A percentile compares a stretch with the other conserved stretches of the same genome.
phyloP scores from a whole-genome alignment of 2,329 filamentous ascomycete genomes.

The Cucurbitaria berberidis region DNA sequence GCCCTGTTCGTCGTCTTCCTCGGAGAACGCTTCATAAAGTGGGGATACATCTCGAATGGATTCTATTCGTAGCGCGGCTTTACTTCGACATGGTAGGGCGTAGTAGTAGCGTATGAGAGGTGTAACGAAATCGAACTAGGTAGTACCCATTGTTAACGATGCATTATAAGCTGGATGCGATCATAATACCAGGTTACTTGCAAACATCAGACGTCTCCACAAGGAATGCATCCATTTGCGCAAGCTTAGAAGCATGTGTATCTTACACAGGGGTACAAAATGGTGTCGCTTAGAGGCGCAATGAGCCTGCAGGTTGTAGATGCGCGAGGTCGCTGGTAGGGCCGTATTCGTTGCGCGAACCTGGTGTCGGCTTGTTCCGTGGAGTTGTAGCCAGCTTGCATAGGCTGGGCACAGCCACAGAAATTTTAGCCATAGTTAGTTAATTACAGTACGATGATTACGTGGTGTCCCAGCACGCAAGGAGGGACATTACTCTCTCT shows the following conservation, averaged over 20 bases:
- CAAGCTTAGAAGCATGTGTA: not conserved
- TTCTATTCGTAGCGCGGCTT: not conserved
- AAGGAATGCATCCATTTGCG: constrained; percentile 4
- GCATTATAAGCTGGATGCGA: constrained; percentile 2
- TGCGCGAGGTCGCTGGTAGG: not conserved
- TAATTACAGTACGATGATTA: no score
- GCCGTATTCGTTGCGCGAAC: no score
- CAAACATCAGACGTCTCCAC: not conserved
- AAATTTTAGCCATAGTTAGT: no score
- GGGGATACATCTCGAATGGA: constrained; percentile 16
- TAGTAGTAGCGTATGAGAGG: not conserved
- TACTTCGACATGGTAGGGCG: constrained; percentile 3
- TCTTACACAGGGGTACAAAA: not conserved
- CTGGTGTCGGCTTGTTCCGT: no score
- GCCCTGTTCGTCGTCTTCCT: constrained; percentile 19
- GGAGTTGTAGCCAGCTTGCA: no score
- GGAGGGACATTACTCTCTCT: no score
- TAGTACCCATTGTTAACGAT: constrained; percentile 1
- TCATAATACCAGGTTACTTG: constrained; percentile 1
- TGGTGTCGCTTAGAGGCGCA: not conserved
- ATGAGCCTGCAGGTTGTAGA: not conserved
- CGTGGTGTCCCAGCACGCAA: no score
- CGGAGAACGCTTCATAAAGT: constrained; percentile 16
- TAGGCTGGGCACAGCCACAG: no score
- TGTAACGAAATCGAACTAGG: not conserved